Percentiles rank a stretch among this genome's conserved stretches.
Conservation (phyloP, 768 basidiomycete species). For the Russula ochroleuca region DNA sequence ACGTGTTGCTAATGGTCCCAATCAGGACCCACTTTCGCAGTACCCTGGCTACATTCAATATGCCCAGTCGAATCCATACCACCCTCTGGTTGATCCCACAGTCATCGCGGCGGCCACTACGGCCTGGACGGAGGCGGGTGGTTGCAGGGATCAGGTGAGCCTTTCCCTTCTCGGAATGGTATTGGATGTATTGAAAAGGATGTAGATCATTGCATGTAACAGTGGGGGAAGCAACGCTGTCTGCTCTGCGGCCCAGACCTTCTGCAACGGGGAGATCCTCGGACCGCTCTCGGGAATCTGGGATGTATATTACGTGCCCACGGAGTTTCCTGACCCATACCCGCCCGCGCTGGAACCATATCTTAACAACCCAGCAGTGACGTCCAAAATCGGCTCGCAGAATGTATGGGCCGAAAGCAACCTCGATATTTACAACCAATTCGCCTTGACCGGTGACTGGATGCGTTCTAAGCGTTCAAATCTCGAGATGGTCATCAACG, state of each 20-base stretch:
- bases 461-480: constrained; percentile 47
- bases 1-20: not conserved
- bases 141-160: constrained; percentile 49
- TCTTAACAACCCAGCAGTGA: constrained; percentile 33
- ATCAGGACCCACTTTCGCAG: constrained; percentile 42
- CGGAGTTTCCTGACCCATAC: constrained; percentile 44
- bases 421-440: constrained; percentile 43
- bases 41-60: constrained; percentile 57
- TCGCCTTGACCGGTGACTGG: constrained; percentile 53
- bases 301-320: constrained; percentile 52
- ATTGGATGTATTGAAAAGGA: not conserved
- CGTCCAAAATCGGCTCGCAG: constrained; percentile 43
- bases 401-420: constrained; percentile 42
- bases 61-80: constrained; percentile 50
- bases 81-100: constrained; percentile 45
- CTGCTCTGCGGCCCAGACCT: constrained; percentile 45
- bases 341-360: constrained; percentile 41
- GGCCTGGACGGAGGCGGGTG: constrained; percentile 41
- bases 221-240: constrained; percentile 40
- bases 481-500: constrained; percentile 55
- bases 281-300: constrained; percentile 38
- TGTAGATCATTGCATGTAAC: constrained; percentile 51
- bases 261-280: constrained; percentile 52
- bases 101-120: constrained; percentile 42
- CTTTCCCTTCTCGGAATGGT: not conserved